phyloP scores from a whole-genome alignment of 257 asterid genomes.

The Nicotiana undulata region DNA sequence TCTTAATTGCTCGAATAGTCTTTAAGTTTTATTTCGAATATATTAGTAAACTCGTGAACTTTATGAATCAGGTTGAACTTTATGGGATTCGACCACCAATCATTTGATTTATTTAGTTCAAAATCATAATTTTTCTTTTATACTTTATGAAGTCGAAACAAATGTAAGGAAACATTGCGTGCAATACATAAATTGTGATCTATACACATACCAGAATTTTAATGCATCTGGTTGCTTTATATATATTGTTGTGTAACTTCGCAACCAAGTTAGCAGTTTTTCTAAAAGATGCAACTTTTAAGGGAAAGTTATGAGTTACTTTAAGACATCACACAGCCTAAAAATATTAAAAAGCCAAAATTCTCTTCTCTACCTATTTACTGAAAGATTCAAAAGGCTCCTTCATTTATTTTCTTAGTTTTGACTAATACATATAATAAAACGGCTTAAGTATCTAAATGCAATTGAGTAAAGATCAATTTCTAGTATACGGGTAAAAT shows the following conservation, averaged over 20 bases:
- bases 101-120: not conserved
- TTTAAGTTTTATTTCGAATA: not conserved
- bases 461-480: no score
- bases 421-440: no score
- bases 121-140: not conserved
- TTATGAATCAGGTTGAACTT: not conserved
- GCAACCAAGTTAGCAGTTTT: not conserved
- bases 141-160: not conserved
- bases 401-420: no score
- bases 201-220: not conserved
- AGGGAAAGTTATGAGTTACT: not conserved
- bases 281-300: not conserved
- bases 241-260: not conserved
- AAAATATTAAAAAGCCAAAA: not conserved
- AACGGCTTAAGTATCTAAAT: no score
- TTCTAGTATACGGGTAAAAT: no score
- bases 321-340: not conserved
- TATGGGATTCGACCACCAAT: no score
- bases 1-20: not conserved
- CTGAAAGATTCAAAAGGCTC: no score
- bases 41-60: not conserved
- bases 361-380: not conserved
- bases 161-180: not conserved
- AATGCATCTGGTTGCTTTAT: not conserved
- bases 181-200: not conserved